Evolutionary conservation across 2,329 filamentous ascomycete species (phyloP), one percentile per base, ranked within the genome.

Genomic region (Lachnellula subtilissima): DNA sequence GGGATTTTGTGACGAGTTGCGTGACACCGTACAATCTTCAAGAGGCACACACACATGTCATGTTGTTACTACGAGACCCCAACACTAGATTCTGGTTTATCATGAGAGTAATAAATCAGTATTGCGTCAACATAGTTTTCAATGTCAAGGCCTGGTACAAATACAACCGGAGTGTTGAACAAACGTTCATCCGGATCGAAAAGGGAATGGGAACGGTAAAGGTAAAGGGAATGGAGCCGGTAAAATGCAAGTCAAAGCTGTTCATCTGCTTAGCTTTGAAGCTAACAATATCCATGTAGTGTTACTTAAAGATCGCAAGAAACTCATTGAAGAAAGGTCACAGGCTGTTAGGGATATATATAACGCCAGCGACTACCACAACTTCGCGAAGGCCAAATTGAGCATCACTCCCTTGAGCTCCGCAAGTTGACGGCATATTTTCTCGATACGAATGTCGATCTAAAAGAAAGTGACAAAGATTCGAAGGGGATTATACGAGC

Each of bases 371-470:
- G 67, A 70, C 45, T 73, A 69, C 52, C 69, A 54, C 2, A 56
- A 17, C 2, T 70, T 46, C 64, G 67, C 14, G 48, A 45, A 5
- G 28, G 47, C 1, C 48, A 55, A n/a, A 47, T 71, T 6, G 42
- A 36, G 2, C 23, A 53, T 9, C 66, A 69, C 23, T 56, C 63
- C 2, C 66, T 64, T 42, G 37, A 47, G 4, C 60, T 78, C 4
- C 71, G 74, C 0, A 74, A 79, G 19, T 73, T 81, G 53, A 68
- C 79, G 5, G 69, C 71, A 47, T 74, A 76, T 1, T 65, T 80
- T 0, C 64, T 75, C 12, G 74, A 77, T 56, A 64, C 67, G 6
- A 58, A 63, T 7, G 66, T 68, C 32, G 61, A 70, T 54, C 69
- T 72, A 0, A 54, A 67, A 4, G 68, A 70, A 4, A 76, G 77